Conservation (phyloP, 352 stramenopile species). For the Pythium aphanidermatum region DNA sequence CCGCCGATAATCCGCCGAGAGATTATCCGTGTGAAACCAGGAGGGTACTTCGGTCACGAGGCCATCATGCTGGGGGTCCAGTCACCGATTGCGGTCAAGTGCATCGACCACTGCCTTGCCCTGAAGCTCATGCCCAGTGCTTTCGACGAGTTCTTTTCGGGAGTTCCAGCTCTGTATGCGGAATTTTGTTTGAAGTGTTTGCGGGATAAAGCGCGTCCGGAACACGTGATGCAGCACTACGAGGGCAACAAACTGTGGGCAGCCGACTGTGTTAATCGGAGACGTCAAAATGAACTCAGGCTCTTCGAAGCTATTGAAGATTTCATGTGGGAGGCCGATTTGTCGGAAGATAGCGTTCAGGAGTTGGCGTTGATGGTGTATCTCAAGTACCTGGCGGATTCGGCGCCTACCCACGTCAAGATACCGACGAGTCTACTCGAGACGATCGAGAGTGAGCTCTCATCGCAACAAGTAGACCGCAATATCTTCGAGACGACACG, state of each 20-base stretch:
- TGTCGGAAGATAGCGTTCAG: constrained; percentile 41
- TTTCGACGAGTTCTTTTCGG: constrained; percentile 53
- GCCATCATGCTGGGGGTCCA: constrained; percentile 41
- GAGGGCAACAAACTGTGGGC: constrained; percentile 51
- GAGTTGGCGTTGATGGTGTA: constrained; percentile 56
- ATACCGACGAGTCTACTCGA: constrained; percentile 24
- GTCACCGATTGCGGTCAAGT: constrained; percentile 30
- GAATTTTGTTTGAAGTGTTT: constrained; percentile 71
- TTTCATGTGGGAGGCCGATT: constrained; percentile 50
- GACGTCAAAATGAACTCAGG: constrained; percentile 38
- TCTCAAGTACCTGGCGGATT: constrained; percentile 41
- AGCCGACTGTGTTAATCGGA: constrained; percentile 40
- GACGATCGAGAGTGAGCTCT: constrained; percentile 38
- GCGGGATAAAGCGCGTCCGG: constrained; percentile 30
- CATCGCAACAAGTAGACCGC: constrained; percentile 27
- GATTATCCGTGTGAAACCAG: constrained; percentile 32
- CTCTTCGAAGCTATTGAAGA: constrained; percentile 68
- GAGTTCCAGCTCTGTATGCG: constrained; percentile 44
- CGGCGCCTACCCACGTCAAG: constrained; percentile 25
- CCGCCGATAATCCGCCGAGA: constrained; percentile 16
- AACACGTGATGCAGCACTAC: constrained; percentile 72
- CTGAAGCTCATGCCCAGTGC: constrained; percentile 32
- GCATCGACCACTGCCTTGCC: constrained; percentile 36
- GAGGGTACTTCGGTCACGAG: constrained; percentile 64
- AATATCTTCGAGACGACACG: constrained; percentile 37